These are phyloP conservation scores for Phytopythium cucurbitacearum DNA, from an alignment of 352 stramenopile genomes.

Conservation along the genomic window DNA sequence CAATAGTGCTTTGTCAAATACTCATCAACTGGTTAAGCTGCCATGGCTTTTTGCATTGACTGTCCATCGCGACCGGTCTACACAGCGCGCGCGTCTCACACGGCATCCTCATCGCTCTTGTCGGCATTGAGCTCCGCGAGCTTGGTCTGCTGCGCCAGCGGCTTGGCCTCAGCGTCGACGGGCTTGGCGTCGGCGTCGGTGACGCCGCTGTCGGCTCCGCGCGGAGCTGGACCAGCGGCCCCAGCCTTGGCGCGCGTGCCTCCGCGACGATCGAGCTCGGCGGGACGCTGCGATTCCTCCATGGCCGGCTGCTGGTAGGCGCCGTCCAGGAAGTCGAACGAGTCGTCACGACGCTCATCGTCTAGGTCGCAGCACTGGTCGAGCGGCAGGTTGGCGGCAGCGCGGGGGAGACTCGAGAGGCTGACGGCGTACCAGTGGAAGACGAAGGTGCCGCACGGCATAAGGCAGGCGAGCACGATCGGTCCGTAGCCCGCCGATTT, in stretches of 20 bases:
- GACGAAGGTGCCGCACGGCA: slow-evolving; percentile 54
- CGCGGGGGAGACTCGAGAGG: slow-evolving; percentile 38
- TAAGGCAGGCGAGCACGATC: slow-evolving; percentile 29
- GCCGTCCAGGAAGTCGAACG: slow-evolving; percentile 59
- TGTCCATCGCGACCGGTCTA: too few relatives aligned
- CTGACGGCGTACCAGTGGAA: slow-evolving; percentile 63
- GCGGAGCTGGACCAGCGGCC: slow-evolving; percentile 1
- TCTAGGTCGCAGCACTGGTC: slow-evolving; percentile 67
- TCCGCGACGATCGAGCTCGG: slow-evolving; percentile 13
- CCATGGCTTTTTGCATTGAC: too few relatives aligned
- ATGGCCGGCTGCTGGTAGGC: slow-evolving; percentile 72
- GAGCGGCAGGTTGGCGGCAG: slow-evolving; percentile 49
- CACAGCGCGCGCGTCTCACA: too few relatives aligned
- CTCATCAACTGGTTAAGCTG: too few relatives aligned
- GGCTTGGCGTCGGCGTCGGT: slow-evolving; percentile 4
- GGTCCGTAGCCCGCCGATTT: slow-evolving; percentile 47
- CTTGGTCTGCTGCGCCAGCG: slow-evolving; percentile 23
- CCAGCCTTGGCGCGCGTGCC: slow-evolving; percentile 2
- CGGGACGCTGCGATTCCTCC: slow-evolving; percentile 29
- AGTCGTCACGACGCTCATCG: slow-evolving; percentile 40
- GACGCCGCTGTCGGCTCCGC: not conserved
- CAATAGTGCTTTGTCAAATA: too few relatives aligned
- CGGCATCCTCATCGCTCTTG: slow-evolving; percentile 16
- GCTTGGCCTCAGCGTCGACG: slow-evolving; percentile 13
- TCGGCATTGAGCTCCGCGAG: slow-evolving; percentile 42